A percentile compares a stretch with the other conserved stretches of the same genome.
Conservation (phyloP, 306 rosid genomes). For the Fagus sylvatica region DNA sequence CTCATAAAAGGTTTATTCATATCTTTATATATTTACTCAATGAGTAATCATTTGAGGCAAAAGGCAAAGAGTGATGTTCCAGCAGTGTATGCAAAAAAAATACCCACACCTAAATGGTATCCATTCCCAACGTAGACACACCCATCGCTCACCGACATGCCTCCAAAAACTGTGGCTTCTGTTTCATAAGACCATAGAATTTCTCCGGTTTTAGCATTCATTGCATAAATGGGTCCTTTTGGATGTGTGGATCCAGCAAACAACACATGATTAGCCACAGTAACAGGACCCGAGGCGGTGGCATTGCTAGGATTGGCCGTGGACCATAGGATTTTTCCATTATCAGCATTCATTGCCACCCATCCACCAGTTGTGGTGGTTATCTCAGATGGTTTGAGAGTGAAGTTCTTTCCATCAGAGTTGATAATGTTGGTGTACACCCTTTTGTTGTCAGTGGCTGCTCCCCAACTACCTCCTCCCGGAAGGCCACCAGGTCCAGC, state of each 20-base stretch:
- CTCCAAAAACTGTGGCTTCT: conserved; percentile 49
- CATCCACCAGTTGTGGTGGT: conserved; percentile 54
- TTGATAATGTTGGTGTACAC: conserved; percentile 59
- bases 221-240: conserved; percentile 41
- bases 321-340: conserved; percentile 55
- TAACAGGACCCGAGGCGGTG: conserved; percentile 34
- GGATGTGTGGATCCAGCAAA: conserved; percentile 44
- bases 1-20: no score
- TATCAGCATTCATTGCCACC: conserved; percentile 53
- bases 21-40: no score
- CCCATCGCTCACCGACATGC: conserved; percentile 50
- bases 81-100: conserved; percentile 14
- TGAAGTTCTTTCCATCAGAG: conserved; percentile 37
- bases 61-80: conserved; percentile 61
- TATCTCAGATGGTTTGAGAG: conserved; percentile 40
- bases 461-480: conserved; percentile 65
- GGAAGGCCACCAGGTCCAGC: conserved; percentile 53
- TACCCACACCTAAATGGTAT: conserved; percentile 35
- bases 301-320: conserved; percentile 31
- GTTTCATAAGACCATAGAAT: conserved; percentile 49
- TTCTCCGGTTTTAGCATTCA: conserved; percentile 37
- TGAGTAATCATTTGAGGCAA: conserved; percentile 18
- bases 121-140: conserved; percentile 57
- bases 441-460: conserved; percentile 53
- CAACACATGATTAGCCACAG: conserved; percentile 52